Evolutionary conservation across 495 filamentous ascomycete species (phyloP), one percentile per base, ranked within the genome.

Genomic region (Pyronema omphalodes): DNA sequence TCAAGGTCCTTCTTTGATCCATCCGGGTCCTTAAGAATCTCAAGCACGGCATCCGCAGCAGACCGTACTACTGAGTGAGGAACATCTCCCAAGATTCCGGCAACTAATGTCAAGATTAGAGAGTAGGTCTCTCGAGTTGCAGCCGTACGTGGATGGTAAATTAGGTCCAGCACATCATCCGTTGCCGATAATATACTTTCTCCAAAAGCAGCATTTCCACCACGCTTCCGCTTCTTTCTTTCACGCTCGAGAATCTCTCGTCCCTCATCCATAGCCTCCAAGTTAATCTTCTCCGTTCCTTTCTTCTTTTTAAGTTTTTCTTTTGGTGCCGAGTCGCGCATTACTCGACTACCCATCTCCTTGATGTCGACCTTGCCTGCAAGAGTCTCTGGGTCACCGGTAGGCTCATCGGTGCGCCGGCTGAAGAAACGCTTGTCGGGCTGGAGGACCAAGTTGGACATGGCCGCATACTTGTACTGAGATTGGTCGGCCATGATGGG

Each of bases 401-500:
- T 95, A 55, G 84, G 81, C 69, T 99, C 91, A 71, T 99, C 91
- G 59, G 81, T 85, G 58, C 84, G 79, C 33, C 62, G 56, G 53
- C 86, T 88, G 60, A 89, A 81, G 67, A 99, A 96, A 66, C 93
- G 82, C 70, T 86, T 82, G 74, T 99, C 91, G 72, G 87, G 88
- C 82, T 95, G 89, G 77, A 95, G 86, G 67, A 99, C 91, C 86
- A 99, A 80, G 80, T 99, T 99, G 74, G 91, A 96, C 91, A 99
- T 99, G 68, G 87, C 88, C 80, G 86, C 85, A 76, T 99, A 99
- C 71, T 99, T 99, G 76, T 94, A 99, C 71, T 95, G 88, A 63
- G 84, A 89, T 60, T 80, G 82, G 74, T 94, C 87, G 68, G 84
- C 77, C 88, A 93, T 93, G 55, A 69, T 82, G 71, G 52, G 46